phyloP scores from a whole-genome alignment of 1,139 yeast species.

The Scheffersomyces lignicola region DNA sequence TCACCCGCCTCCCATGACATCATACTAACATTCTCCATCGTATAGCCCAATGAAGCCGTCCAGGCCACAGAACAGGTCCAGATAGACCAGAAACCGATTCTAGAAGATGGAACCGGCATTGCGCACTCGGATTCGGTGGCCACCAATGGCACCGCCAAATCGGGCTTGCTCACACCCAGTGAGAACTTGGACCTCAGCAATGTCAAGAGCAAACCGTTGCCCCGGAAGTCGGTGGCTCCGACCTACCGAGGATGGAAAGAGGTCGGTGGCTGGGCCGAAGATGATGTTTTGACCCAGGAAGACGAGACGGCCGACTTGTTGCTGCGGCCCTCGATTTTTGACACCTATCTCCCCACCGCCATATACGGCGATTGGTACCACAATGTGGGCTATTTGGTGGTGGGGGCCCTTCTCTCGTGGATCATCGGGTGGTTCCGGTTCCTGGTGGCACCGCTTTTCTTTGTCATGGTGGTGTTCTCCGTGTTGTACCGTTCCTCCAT shows the following conservation, averaged over 20 bases:
- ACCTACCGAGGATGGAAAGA: constrained; percentile 91
- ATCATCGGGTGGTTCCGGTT: constrained; percentile 74
- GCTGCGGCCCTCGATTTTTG: constrained; percentile 67
- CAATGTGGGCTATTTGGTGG: constrained; percentile 65
- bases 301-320: constrained; percentile 71
- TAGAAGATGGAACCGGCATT: constrained; percentile 8
- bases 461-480: constrained; percentile 60
- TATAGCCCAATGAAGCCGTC: constrained; percentile 25
- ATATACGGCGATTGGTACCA: constrained; percentile 97
- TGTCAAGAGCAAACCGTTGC: constrained; percentile 41
- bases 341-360: constrained; percentile 66
- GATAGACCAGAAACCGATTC: constrained; percentile 12
- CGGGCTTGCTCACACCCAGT: constrained; percentile 22
- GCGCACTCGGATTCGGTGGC: background rate
- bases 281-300: constrained; percentile 60
- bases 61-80: constrained; percentile 25
- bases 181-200: constrained; percentile 36
- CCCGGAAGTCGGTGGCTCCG: constrained; percentile 59
- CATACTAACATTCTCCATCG: background rate
- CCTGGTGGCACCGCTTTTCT: constrained; percentile 77
- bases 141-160: constrained; percentile 4
- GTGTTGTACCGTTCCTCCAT: constrained; percentile 80
- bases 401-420: constrained; percentile 75
- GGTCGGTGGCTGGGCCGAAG: constrained; percentile 81
- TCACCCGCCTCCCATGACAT: background rate